Evolutionary conservation across 2,329 filamentous ascomycete genomes (phyloP), one percentile per base, ranked within the genome.

Genomic region (Fusarium nurragi): DNA sequence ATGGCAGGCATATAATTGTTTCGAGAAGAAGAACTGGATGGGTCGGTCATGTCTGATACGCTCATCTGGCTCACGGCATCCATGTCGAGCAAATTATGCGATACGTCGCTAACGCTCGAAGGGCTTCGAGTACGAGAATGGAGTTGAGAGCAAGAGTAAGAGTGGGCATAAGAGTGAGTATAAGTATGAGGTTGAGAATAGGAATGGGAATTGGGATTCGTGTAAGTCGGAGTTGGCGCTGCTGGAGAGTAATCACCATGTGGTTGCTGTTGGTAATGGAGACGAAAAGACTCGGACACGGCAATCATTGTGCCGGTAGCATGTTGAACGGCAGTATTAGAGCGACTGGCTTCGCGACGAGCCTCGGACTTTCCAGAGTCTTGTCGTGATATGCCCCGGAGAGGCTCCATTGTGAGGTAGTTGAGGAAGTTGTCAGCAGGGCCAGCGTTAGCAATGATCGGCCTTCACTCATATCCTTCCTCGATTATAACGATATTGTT

Each of bases 261-360:
- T 30, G 62, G 56, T 37, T 63, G 53, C 14, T 60, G 53, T 13
- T 60, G 67, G 45, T 70, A 70, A 22, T 68, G 70, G 47, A 68
- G 62, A 11, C 67, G 67, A 40, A 69, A 72, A 18, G 70, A 71
- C 39, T 72, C 70, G 4, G 70, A 72, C 21, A 69, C 67, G 14
- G 70, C 70, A 36, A 72, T 67, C 68, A 72, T 70, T 18, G 65
- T 68, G 37, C 69, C 64, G 28, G 68, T 50, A 32, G 56, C 67
- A 58, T 67, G 59, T 32, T 69, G 68, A 30, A 68, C 28, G 21
- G 67, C 60, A 37, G 58, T 57, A 51, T 63, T 60, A 21, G 41
- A 51, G 41, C 59, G 60, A 16, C 51, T 49, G 18, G 50, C 60
- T 43, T 69, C 55, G 36, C 60, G 67, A 45, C 46, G 54, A 37